These are phyloP conservation scores for Gentiana macrophylla DNA, from an alignment of 257 asterid genomes.

Conservation along the genomic window DNA sequence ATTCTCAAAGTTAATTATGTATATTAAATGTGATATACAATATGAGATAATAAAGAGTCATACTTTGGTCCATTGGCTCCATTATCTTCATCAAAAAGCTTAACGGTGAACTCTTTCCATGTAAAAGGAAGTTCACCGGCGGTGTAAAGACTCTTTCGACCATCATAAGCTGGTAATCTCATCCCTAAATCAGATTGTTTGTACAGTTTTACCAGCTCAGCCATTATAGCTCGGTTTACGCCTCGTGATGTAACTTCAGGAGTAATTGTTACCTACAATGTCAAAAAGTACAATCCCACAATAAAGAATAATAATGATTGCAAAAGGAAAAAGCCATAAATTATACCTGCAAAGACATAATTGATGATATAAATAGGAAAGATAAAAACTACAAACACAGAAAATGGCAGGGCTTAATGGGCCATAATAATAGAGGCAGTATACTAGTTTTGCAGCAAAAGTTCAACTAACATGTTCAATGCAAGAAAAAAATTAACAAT, in stretches of 20 bases:
- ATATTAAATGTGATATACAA: too few species aligned
- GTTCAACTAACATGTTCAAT: constrained; percentile 8
- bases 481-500: too few species aligned
- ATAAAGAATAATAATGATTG: constrained; percentile 31
- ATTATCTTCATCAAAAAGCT: constrained; percentile 79
- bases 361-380: constrained; percentile 21
- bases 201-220: constrained; percentile 74
- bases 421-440: constrained; percentile 26
- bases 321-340: constrained; percentile 26
- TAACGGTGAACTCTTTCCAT: constrained; percentile 76
- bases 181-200: constrained; percentile 81
- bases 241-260: constrained; percentile 87
- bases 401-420: constrained; percentile 40
- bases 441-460: constrained; percentile 11
- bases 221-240: constrained; percentile 79
- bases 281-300: constrained; percentile 5
- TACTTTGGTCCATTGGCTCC: constrained; percentile 80
- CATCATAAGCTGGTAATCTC: constrained; percentile 97
- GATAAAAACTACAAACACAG: constrained; percentile 17
- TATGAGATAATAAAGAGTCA: neutral
- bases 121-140: constrained; percentile 97
- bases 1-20: neutral
- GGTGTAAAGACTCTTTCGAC: constrained; percentile 82
- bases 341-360: constrained; percentile 21
- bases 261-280: constrained; percentile 68